A percentile compares a stretch with the other conserved stretches of the same genome.
These are phyloP conservation scores for Psidium friedrichsthalianum DNA, from an alignment of 345 rosid genomes.

Conservation along the genomic window DNA sequence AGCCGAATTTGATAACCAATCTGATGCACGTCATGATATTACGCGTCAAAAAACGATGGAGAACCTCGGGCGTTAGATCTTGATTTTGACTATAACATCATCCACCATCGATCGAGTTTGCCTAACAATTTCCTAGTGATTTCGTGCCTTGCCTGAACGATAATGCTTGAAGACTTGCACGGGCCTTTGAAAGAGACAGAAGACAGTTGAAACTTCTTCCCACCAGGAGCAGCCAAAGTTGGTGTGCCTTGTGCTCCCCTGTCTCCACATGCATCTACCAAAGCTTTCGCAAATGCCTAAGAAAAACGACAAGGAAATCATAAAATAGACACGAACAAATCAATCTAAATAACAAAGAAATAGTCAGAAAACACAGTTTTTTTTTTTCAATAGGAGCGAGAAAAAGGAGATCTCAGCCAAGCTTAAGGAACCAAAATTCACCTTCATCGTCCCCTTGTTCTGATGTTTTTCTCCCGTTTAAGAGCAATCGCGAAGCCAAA, in stretches of 20 bases:
- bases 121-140: not conserved
- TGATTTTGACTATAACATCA: not conserved
- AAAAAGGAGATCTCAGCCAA: not conserved
- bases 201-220: conserved; percentile 6
- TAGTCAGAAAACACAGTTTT: not conserved
- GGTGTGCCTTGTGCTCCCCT: not conserved
- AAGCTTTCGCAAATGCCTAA: conserved; percentile 20
- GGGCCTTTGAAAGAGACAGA: conserved; percentile 13
- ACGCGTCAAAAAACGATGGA: not conserved
- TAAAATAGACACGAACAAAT: not conserved
- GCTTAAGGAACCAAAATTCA: too few relatives aligned
- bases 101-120: not conserved
- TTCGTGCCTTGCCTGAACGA: not conserved
- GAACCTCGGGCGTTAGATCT: fast-evolving
- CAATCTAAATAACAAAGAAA: not conserved
- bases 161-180: conserved; percentile 4
- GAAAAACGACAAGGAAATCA: not conserved
- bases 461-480: too few relatives aligned
- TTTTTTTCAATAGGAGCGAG: not conserved
- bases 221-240: conserved; percentile 5
- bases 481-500: too few relatives aligned
- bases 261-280: conserved; percentile 11
- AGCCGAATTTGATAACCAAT: not conserved
- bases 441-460: too few relatives aligned
- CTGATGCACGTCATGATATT: fast-evolving